These are phyloP conservation scores for Rhodosporidiobolus sp. DNA, from an alignment of 768 basidiomycete species.

Conservation along the genomic window DNA sequence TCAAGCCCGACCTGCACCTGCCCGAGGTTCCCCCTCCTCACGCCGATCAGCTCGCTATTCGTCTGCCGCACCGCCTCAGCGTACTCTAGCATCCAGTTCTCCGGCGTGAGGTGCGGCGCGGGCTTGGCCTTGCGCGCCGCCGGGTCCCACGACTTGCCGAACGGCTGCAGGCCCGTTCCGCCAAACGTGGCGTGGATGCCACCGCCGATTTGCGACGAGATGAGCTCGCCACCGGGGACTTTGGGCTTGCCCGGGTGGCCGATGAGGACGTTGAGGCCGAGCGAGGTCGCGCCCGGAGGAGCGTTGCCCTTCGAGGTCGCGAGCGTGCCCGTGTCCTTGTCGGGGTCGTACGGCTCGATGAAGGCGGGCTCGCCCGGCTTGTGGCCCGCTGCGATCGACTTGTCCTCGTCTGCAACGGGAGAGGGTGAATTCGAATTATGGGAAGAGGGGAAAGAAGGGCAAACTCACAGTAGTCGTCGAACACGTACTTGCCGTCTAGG, in stretches of 20 bases:
- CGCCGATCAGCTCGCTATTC: slow-evolving; percentile 53
- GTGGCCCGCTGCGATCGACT: slow-evolving; percentile 71
- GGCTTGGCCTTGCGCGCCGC: slow-evolving; percentile 74
- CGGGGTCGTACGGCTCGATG: slow-evolving; percentile 69
- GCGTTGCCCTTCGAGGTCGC: slow-evolving; percentile 49
- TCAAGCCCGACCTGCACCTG: slow-evolving; percentile 33
- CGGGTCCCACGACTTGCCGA: slow-evolving; percentile 79
- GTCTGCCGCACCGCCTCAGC: slow-evolving; percentile 65
- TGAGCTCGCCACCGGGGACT: slow-evolving; percentile 26
- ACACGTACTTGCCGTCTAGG: slow-evolving; percentile 83
- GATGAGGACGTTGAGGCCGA: slow-evolving; percentile 40
- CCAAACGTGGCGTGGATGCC: slow-evolving; percentile 65
- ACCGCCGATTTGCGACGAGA: slow-evolving; percentile 25
- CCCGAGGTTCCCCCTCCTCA: slow-evolving; percentile 46
- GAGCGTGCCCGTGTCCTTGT: slow-evolving; percentile 46
- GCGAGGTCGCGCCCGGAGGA: slow-evolving; percentile 49
- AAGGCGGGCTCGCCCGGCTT: slow-evolving; percentile 78
- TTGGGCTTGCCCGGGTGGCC: slow-evolving; percentile 36
- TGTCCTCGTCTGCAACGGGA: slow-evolving; percentile 63
- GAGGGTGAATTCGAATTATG: background rate
- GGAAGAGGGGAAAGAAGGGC: background rate
- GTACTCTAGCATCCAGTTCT: slow-evolving; percentile 88
- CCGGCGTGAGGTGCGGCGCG: slow-evolving; percentile 75
- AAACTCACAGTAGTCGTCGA: slow-evolving; percentile 76
- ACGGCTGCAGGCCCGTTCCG: slow-evolving; percentile 76